Evolutionary conservation across 208 protist genomes (phyloP), one percentile per base, ranked within the genome.

Genomic region (Blechomonas ayalai): DNA sequence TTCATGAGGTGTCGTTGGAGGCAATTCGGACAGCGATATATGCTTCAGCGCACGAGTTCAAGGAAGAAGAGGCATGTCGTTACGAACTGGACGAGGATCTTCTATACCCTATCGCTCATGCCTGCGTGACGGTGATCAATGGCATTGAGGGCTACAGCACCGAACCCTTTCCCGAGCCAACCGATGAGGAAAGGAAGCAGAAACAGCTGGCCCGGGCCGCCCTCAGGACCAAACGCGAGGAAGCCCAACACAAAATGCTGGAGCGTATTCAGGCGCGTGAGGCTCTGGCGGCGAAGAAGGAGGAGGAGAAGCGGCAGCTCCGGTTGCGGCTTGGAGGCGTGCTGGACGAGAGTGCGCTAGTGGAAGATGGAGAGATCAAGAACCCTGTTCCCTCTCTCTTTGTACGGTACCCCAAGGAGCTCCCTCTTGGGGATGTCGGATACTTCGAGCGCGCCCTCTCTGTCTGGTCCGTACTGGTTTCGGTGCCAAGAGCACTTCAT

Each of bases 11-110:
- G 15, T 57, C 64, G 8, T 49, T 94, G 16, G 48, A 63, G 1
- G 40, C n/a, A 1, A 29, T 94, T 16, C 35, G 39, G 7, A 23
- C 20, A 2, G 73, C 64, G 12, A 59, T 90, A 18, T 40, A 52
- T 12, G 40, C 48, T 4, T 53, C 70, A 4, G 57, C 57, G 16
- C 48, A 73, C n/a, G 69, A 47, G 2, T 94, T 89, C 51, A 61
- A 61, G 45, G 69, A 67, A 22, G 85, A 94, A 39, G 78, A 86
- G 39, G 67, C 78, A 25, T 86, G 77, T 36, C 73, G 75, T 15
- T 70, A 75, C 38, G 74, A 90, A 59, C 57, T 94, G 12, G 85
- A 94, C 67, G 82, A 90, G 45, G 81, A 94, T 41, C 52, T 94
- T 13, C 38, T 94, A n/a, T 67, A 90, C 65, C 73, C 74, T 38